Evolutionary conservation across 2,329 filamentous ascomycete genomes (phyloP), one percentile per base, ranked within the genome.

Genomic region (Beauveria bassiana): DNA sequence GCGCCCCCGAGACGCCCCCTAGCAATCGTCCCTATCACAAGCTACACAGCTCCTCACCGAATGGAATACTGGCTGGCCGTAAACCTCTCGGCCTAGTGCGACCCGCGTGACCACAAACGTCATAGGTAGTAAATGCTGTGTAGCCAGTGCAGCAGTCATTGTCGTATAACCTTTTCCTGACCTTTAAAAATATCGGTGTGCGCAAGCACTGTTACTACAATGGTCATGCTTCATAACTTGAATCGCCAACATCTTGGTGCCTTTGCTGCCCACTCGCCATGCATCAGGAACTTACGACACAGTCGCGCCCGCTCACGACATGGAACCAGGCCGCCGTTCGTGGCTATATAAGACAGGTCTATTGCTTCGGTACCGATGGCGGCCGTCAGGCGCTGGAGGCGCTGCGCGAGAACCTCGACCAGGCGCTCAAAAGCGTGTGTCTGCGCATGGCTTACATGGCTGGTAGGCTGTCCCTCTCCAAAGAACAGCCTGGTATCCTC

Each of bases 261-360:
- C 40, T 28, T 20, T 28, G 50, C n/a, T 16, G 58, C 40, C 42
- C n/a, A 14, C 9, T 20, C 42, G 28, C 31, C 28, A 60, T 60
- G 58, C 22, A n/a, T 38, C 24, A 40, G 31, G 42, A 60, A 54
- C 24, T 26, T 22, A 26, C 18, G 7, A 52, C 24, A 8, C 31
- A 54, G 24, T n/a, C 50, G 5, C 58, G 58, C 42, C 58, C 58
- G 40, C 58, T 60, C 40, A 60, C 58, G 42, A 20, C 58, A 14
- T 66, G 65, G 64, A 65, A 66, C 34, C 65, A 66, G 28, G 57
- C 58, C 20, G 64, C 65, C 9, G 57, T 63, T 55, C 64, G 65
- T 51, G 50, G 6, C 5, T 66, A 66, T 56, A 57, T 65, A 31
- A 61, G 63, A 43, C 65, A 66, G n/a, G 65, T 65, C 12, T 62